A percentile compares a stretch with the other conserved stretches of the same genome.
Evolutionary conservation across 768 basidiomycete genomes (phyloP).

Genomic region (Pisolithus albus): DNA sequence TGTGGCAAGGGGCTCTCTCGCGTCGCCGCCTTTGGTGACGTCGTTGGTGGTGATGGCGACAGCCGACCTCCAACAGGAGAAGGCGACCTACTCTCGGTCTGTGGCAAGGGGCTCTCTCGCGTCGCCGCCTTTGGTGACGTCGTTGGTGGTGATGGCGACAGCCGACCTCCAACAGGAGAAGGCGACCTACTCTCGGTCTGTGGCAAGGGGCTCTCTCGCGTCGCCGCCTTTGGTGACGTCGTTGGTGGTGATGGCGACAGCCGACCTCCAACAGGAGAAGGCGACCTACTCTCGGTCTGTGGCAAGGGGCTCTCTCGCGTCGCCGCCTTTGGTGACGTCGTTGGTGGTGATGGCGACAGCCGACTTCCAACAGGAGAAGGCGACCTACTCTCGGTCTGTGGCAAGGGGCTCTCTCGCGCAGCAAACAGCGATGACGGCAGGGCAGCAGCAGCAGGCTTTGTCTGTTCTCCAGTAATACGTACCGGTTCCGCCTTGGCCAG

Average conservation of each 20-base stretch:
- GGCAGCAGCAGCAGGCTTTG: not conserved
- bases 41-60: conserved; percentile 3
- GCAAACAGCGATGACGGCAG: conserved; percentile 1
- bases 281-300: conserved; percentile 23
- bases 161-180: conserved; percentile 13
- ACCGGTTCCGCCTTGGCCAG: conserved; percentile 9
- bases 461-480: conserved; percentile 3
- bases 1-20: conserved; percentile 11
- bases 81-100: conserved; percentile 23
- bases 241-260: conserved; percentile 5
- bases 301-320: conserved; percentile 10
- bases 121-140: conserved; percentile 17
- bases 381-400: conserved; percentile 21
- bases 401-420: conserved; percentile 9
- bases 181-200: conserved; percentile 24
- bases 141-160: conserved; percentile 4
- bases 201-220: conserved; percentile 9
- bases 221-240: conserved; percentile 16
- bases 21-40: conserved; percentile 16
- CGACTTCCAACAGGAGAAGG: conserved; percentile 17
- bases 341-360: conserved; percentile 5
- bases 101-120: conserved; percentile 10
- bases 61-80: conserved; percentile 13
- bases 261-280: conserved; percentile 14
- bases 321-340: conserved; percentile 15